Conservation (phyloP, 805 yeast species). For the Starmerella bombicola region DNA sequence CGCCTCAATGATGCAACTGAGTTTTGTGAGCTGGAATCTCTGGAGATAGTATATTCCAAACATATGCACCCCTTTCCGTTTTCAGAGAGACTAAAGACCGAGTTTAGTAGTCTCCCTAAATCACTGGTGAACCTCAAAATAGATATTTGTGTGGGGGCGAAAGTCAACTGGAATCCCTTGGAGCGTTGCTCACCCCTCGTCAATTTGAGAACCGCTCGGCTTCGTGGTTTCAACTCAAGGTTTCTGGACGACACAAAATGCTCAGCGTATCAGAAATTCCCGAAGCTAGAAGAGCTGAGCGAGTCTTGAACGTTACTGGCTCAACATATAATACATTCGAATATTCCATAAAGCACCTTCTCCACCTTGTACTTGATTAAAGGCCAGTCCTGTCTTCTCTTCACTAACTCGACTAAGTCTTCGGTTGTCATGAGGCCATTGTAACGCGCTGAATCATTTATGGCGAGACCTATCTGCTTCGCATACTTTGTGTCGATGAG, state of each 20-base stretch:
- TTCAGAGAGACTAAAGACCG: constrained; percentile 13
- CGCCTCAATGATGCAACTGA: constrained; percentile 7
- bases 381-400: constrained; percentile 78
- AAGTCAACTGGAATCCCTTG: constrained; percentile 16
- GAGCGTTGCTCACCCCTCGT: constrained; percentile 7
- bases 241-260: not conserved
- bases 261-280: not conserved
- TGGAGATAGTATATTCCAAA: constrained; percentile 1
- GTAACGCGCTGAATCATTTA: constrained; percentile 72
- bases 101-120: constrained; percentile 6
- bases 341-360: constrained; percentile 87
- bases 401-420: constrained; percentile 86
- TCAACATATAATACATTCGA: constrained; percentile 29
- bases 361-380: constrained; percentile 68
- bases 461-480: constrained; percentile 68
- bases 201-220: constrained; percentile 2
- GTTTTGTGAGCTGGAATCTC: constrained; percentile 1
- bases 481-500: constrained; percentile 63
- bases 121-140: constrained; percentile 4
- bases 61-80: constrained; percentile 14
- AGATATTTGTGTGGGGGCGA: constrained; percentile 4
- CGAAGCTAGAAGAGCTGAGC: not conserved
- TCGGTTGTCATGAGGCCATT: constrained; percentile 85
- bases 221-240: constrained; percentile 14
- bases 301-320: not conserved